phyloP scores from a whole-genome alignment of 768 basidiomycete species.

The Amanita subjunquillea region DNA sequence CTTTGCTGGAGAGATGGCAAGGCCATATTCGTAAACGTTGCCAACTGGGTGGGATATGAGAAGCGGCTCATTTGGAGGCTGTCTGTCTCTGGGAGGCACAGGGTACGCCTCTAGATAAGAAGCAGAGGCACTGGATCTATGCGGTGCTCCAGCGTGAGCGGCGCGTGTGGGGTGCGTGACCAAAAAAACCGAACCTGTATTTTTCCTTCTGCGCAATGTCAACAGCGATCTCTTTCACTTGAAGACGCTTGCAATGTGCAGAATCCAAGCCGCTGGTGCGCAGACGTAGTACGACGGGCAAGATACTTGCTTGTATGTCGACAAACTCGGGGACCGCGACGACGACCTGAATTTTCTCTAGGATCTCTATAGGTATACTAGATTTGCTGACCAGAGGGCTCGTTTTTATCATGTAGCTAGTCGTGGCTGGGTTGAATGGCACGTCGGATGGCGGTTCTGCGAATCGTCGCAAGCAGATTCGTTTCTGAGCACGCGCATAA shows the following conservation, averaged over 20 bases:
- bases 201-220: slow-evolving; percentile 57
- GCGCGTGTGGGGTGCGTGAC: background rate
- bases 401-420: slow-evolving; percentile 36
- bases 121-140: slow-evolving; percentile 31
- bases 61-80: slow-evolving; percentile 58
- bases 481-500: slow-evolving; percentile 26
- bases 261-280: slow-evolving; percentile 41
- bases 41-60: slow-evolving; percentile 45
- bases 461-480: slow-evolving; percentile 46
- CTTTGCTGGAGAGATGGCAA: slow-evolving; percentile 14
- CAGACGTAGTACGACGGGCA: slow-evolving; percentile 53
- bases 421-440: slow-evolving; percentile 20
- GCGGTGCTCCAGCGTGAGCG: slow-evolving; percentile 1
- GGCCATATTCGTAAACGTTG: slow-evolving; percentile 37
- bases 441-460: slow-evolving; percentile 28
- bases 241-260: slow-evolving; percentile 42
- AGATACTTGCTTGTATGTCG: slow-evolving; percentile 29
- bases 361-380: slow-evolving; percentile 38
- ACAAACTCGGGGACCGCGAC: slow-evolving; percentile 50
- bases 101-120: slow-evolving; percentile 39
- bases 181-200: slow-evolving; percentile 39
- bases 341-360: slow-evolving; percentile 56
- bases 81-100: slow-evolving; percentile 40
- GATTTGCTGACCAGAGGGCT: slow-evolving; percentile 11
- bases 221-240: slow-evolving; percentile 42